Evolutionary conservation across 1,284 basidiomycete genomes (phyloP), one percentile per base, ranked within the genome.

Genomic region (Leccinum subfulvum): DNA sequence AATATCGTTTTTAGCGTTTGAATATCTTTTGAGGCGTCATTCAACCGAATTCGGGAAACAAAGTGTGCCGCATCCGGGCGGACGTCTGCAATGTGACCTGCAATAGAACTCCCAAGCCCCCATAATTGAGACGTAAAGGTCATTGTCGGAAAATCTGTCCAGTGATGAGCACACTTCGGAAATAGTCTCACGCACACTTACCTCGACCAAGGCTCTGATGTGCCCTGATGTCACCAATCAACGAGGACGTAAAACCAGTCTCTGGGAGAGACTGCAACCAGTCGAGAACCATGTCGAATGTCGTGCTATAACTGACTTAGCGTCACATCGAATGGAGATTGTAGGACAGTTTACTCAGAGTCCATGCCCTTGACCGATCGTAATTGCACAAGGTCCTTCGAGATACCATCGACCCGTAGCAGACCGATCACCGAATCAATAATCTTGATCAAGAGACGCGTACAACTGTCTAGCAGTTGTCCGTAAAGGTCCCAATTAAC

Each of bases 401-500:
- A 18, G 75, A 67, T 64, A 5, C 60, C 65, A 54, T 73, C 72
- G 10, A 69, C 63, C 41, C 59, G 63, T 21, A 79, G 67, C 26
- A 80, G 68, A 33, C 66, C 63, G 26, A 71, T 65, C 8, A 81
- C 71, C 21, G 73, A 70, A n/a, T 62, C 64, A 6, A 76, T 71
- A 13, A 81, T 72, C 33, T 65, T 71, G 62, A 81, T 81, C 44
- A 85, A 69, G n/a, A 84, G 65, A 2, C 66, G 68, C 14, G 81
- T 68, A 9, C 76, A 74, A 5, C 76, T 72, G 61, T 81, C 78
- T 1, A 87, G 66, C 3, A 87, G 70, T 61, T 80, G 78, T 47
- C 76, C 79, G 64, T 85, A 87, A 11, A 87, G 75, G 28, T 69
- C 69, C 88, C 88, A 89, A 65, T 88, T 78, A 66, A 87, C 88